Evolutionary conservation across 2,329 filamentous ascomycete species (phyloP).

Genomic region (Pyrenophora seminiperda): DNA sequence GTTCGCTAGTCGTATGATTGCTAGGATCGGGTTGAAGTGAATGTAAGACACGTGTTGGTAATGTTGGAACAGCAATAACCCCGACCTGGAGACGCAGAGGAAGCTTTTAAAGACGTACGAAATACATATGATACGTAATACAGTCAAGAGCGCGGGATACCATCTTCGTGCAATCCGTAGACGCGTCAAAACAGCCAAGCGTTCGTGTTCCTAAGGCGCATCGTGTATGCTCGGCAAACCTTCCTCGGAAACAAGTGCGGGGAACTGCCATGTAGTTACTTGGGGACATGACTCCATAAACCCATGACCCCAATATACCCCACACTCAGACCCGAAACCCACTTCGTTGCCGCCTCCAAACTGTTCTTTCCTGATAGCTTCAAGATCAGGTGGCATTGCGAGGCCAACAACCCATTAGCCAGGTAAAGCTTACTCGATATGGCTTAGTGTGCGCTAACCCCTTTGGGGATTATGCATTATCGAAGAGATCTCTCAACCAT

Average conservation of each 20-base stretch:
- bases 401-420: background rate
- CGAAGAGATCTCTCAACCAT: no score
- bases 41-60: background rate
- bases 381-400: background rate
- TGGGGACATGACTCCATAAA: constrained; percentile 5
- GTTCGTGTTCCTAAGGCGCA: background rate
- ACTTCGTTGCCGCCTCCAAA: background rate
- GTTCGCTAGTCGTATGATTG: constrained; percentile 1
- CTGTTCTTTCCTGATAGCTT: background rate
- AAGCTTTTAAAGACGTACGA: background rate
- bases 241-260: constrained; percentile 16
- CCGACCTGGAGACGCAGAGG: background rate
- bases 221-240: constrained; percentile 14
- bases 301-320: constrained; percentile 3
- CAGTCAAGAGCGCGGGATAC: constrained; percentile 3
- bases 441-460: background rate
- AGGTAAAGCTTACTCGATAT: background rate
- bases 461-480: no score
- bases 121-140: background rate
- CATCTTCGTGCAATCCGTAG: constrained; percentile 7
- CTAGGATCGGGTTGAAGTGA: background rate
- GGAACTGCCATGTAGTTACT: constrained; percentile 11
- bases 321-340: background rate
- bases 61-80: background rate
- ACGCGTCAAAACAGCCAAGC: constrained; percentile 4